Conservation (phyloP, 140 eudicot species). For the Stevia rebaudiana region DNA sequence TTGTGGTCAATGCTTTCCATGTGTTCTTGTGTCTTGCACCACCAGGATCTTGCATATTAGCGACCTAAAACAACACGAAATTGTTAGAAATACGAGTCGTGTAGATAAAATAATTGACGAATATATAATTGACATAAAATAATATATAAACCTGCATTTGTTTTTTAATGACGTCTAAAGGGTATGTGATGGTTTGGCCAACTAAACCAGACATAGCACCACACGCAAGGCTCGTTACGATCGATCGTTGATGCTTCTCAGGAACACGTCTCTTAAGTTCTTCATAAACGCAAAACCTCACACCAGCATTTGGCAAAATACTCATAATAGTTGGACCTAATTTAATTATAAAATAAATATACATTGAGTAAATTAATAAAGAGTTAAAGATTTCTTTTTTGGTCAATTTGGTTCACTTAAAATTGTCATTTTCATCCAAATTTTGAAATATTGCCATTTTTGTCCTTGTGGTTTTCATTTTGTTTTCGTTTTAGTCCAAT, state of each 20-base stretch:
- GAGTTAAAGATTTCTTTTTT: no score
- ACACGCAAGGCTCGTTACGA: constrained; percentile 63
- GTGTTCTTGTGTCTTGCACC: constrained; percentile 57
- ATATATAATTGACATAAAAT: background rate
- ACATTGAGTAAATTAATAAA: background rate
- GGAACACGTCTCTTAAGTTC: constrained; percentile 80
- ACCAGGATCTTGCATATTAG: constrained; percentile 50
- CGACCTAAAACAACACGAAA: constrained; percentile 54
- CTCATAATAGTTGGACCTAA: constrained; percentile 94
- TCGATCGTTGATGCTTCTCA: constrained; percentile 77
- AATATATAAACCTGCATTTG: constrained; percentile 85
- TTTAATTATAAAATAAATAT: background rate
- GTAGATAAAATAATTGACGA: background rate
- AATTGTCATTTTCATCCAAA: no score
- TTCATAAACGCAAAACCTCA: constrained; percentile 85
- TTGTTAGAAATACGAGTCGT: background rate
- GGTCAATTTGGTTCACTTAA: no score
- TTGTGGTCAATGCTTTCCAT: constrained; percentile 52
- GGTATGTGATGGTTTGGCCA: constrained; percentile 91
- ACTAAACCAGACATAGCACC: constrained; percentile 96
- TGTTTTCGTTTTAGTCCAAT: no score
- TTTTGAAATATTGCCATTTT: no score
- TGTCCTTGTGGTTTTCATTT: no score
- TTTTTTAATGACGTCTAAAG: constrained; percentile 86
- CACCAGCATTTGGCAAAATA: constrained; percentile 88